Percentiles rank a stretch among this genome's conserved stretches.
These are phyloP conservation scores for Pestalotiopsis sp. DNA, from an alignment of 2,329 filamentous ascomycete genomes.

Conservation along the genomic window DNA sequence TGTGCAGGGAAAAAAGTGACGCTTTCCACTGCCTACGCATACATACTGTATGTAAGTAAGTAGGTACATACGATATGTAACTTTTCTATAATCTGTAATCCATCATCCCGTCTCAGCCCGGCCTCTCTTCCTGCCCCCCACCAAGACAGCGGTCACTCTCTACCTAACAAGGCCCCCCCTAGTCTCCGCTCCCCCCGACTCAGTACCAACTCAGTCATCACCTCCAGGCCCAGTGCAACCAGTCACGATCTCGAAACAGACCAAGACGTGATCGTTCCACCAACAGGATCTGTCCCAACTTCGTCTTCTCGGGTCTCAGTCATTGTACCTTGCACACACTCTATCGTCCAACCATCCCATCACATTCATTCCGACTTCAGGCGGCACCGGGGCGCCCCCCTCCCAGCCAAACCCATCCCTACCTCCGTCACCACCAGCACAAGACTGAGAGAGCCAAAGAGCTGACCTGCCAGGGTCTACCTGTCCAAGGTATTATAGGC, in stretches of 20 bases:
- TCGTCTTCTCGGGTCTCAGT: slow-evolving; percentile 1
- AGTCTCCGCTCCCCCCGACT: background rate
- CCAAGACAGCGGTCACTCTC: background rate
- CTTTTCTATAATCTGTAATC: background rate
- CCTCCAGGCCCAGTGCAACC: slow-evolving; percentile 6
- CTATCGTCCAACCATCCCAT: background rate
- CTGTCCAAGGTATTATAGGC: background rate
- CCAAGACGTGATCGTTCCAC: slow-evolving; percentile 7
- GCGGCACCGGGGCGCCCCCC: background rate
- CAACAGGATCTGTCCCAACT: slow-evolving; percentile 14
- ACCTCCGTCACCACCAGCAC: background rate
- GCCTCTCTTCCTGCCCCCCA: background rate
- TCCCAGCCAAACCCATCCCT: background rate
- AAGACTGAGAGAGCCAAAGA: background rate
- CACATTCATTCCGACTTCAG: slow-evolving; percentile 1
- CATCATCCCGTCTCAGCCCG: background rate
- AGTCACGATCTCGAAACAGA: background rate
- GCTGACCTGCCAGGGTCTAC: background rate
- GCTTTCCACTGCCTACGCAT: background rate
- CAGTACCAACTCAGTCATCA: background rate
- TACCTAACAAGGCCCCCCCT: background rate
- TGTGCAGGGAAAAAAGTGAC: background rate
- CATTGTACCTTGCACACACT: slow-evolving; percentile 1
- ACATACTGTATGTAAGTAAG: background rate
- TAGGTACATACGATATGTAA: background rate